Base-by-base conservation (phyloP, 768 basidiomycete genomes). In the Leccinum uliginosum region DNA sequence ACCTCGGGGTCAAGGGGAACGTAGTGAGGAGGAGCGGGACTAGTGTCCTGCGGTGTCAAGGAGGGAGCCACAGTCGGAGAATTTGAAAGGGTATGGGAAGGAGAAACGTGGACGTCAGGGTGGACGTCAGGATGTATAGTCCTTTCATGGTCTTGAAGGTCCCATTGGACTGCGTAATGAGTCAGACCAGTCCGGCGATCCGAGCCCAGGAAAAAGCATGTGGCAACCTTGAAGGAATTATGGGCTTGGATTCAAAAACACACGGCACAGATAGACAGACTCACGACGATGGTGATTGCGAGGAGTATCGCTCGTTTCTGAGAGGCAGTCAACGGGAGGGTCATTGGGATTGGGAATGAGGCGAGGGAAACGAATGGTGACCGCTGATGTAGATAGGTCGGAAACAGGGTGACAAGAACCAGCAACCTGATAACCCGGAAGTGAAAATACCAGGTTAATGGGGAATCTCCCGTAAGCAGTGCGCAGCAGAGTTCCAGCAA, bases 221-320 rank as follows among this genome's bases (percentile, higher is more conserved):
- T n/a, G 8, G 46, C 56, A 17, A 59, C 9, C 68, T 70, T 23
- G 38, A 15, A 40, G 51, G 52, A 29, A 15, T 38, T 50, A 14
- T 19, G 12, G 23, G 30, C 1, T 17, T 17, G 11, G 57, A 21
- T 23, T 12, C 15, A 11, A 14, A 14, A 11, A 32, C 10, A 17
- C 14, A 26, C 2, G 4, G 17, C 9, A 17, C 3, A 1, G n/a
- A 34, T 1, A 7, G 6, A 60, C 69, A 7, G 6, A 60, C 69
- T 59, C n/a, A 72, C 69, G 32, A 71, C 21, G 12, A 71, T 44
- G 35, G 67, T 50, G 53, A 61, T 32, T 3, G 71, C 69, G 17
- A 70, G 59, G 0, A 72, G 49, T 26, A 72, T 45, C 8, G 69
- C 67, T 12, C 69, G 67, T 46, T 65, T 72, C 50, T 72, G 69